phyloP scores from a whole-genome alignment of 2,329 filamentous ascomycete species.

The Colletotrichum sansevieriae region DNA sequence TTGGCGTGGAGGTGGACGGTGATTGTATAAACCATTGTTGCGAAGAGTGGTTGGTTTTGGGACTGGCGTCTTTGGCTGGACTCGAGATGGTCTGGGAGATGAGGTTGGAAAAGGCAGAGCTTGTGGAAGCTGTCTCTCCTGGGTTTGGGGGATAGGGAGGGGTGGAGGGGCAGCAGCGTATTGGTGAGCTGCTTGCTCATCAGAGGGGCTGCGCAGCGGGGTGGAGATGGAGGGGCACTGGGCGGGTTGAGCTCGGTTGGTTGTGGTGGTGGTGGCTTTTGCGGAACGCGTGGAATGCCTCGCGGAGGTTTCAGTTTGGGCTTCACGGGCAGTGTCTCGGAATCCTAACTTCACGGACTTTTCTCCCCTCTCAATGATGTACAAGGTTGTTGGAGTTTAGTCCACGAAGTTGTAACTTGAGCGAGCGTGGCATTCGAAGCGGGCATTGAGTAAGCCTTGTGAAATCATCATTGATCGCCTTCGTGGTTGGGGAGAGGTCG shows the following conservation, averaged over 20 bases:
- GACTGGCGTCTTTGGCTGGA: neutral
- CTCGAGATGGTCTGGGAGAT: neutral
- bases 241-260: conserved; percentile 11
- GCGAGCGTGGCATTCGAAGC: too few relatives aligned
- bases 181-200: conserved; percentile 3
- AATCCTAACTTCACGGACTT: neutral
- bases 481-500: too few relatives aligned
- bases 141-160: conserved; percentile 6
- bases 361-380: too few relatives aligned
- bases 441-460: too few relatives aligned
- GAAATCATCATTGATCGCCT: too few relatives aligned
- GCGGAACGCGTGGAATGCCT: conserved; percentile 1
- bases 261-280: neutral
- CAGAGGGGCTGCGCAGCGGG: conserved; percentile 13
- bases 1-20: conserved; percentile 80
- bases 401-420: too few relatives aligned
- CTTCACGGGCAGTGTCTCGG: conserved; percentile 4
- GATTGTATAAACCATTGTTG: conserved; percentile 75
- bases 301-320: neutral
- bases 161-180: conserved; percentile 20
- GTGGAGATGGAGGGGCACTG: neutral
- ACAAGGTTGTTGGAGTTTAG: too few relatives aligned
- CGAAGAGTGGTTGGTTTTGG: neutral
- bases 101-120: conserved; percentile 13
- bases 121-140: conserved; percentile 14